These are phyloP conservation scores for Ceratocystis lukuohia DNA, from an alignment of 2,329 filamentous ascomycete species.

Conservation along the genomic window DNA sequence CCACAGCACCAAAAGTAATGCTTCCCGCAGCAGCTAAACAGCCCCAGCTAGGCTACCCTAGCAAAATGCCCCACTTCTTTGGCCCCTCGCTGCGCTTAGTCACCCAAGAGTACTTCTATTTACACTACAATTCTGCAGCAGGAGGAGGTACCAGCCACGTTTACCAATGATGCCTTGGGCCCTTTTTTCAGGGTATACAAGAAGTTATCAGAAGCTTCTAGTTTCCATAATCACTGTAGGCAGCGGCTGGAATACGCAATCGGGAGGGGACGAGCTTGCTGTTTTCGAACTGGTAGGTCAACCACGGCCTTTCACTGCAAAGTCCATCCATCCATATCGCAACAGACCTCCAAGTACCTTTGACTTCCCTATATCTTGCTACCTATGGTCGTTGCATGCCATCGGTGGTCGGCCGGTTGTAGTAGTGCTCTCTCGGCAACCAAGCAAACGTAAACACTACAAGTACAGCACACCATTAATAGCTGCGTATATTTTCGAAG, in stretches of 20 bases:
- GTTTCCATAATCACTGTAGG: slow-evolving; percentile 3
- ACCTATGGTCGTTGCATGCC: no score
- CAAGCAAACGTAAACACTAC: no score
- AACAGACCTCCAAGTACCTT: no score
- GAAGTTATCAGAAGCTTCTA: slow-evolving; percentile 19
- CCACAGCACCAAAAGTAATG: no score
- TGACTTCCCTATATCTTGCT: no score
- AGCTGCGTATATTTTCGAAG: no score
- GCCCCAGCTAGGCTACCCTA: not conserved
- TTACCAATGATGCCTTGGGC: not conserved
- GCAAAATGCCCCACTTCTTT: slow-evolving; percentile 11
- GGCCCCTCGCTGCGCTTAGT: slow-evolving; percentile 17
- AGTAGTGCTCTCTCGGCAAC: no score
- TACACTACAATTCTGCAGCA: not conserved
- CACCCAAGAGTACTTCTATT: not conserved
- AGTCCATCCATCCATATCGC: not conserved
- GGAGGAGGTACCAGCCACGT: slow-evolving; percentile 15
- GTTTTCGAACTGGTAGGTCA: not conserved
- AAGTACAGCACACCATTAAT: no score
- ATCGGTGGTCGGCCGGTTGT: no score
- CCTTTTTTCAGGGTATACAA: not conserved
- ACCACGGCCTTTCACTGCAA: not conserved
- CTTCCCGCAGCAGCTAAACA: no score
- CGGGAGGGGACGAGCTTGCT: not conserved
- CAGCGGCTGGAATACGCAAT: slow-evolving; percentile 17